Base-by-base conservation (phyloP, 179 eudicot genomes). In the Patellifolia procumbens region DNA sequence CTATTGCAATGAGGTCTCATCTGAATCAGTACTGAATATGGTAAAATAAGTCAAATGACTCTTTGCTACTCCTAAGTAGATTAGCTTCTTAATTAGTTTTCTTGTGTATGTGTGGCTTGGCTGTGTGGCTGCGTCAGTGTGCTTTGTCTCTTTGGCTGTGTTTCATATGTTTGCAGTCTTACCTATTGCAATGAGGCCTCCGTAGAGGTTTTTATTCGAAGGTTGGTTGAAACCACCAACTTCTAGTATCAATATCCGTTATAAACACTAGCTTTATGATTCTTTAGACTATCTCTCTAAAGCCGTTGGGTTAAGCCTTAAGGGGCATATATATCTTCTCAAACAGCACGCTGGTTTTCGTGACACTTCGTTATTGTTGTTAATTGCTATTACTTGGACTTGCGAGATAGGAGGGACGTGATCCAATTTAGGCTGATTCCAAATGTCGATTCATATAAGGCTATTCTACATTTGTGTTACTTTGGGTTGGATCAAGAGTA, bases 231-330 rank as follows among this genome's bases (percentile, higher is more conserved):
- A 63, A 19, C 12, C 68, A 34, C 19, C 5, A 13, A 16, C 2
- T 34, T 63, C 43, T 32, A 9, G 24, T 17, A 63, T 19, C 34
- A 12, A 63, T 34, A 10, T 4, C 22, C 0, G 7, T 17, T 17
- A 5, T 31, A 32, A 15, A 19, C 22, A 58, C 6, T 24, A 26
- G 98, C 15, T 31, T 17, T 17, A 62, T 62, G 67, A 34, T 62
- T 62, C 10, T 19, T 32, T 32, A 42, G 43, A 62, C 42, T 96
- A 91, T 7, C 8, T 62, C 67, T 62, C 42, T 32, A 13, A 10
- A 13, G 11, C 67, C 24, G 6, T 24, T 35, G 31, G 69, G 70
- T 39, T 35, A 31, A 12, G 24, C 2, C 61, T 39, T 45, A 35
- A 22, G 49, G 28, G 6, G 45, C 49, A 66, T 9, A 8, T 0